Evolutionary conservation across 495 filamentous ascomycete species (phyloP).

Genomic region (Venustampulla echinocandica): DNA sequence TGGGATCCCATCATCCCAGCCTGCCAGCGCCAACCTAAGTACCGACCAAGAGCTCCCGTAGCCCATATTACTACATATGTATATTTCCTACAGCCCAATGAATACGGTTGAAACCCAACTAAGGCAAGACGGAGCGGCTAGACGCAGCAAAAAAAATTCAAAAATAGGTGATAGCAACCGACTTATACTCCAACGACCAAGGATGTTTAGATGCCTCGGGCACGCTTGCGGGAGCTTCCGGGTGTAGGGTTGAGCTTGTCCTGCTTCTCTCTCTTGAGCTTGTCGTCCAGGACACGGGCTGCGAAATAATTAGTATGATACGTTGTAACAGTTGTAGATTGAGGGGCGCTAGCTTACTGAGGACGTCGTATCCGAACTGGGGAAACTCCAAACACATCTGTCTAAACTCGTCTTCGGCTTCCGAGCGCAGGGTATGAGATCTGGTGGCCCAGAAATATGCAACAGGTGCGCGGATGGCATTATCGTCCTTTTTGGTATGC

Average conservation of each 20-base stretch:
- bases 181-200: too few relatives aligned
- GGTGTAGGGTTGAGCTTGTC: conserved; percentile 41
- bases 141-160: too few relatives aligned
- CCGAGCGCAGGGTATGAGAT: conserved; percentile 69
- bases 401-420: conserved; percentile 75
- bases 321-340: not conserved
- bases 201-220: too few relatives aligned
- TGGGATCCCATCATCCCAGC: too few relatives aligned
- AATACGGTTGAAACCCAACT: too few relatives aligned
- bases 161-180: too few relatives aligned
- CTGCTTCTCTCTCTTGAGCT: conserved; percentile 39
- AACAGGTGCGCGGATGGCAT: conserved; percentile 68
- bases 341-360: conserved; percentile 41
- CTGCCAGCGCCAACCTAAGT: too few relatives aligned
- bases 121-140: too few relatives aligned
- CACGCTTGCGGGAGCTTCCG: conserved; percentile 41
- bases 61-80: too few relatives aligned
- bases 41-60: too few relatives aligned
- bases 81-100: too few relatives aligned
- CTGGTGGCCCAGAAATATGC: conserved; percentile 85
- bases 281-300: conserved; percentile 52
- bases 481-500: conserved; percentile 60
- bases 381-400: conserved; percentile 80
- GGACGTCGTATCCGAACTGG: conserved; percentile 86
- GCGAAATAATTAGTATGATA: conserved; percentile 4